Conservation (phyloP, 441 rosid genomes). For the Jatropha multifida region DNA sequence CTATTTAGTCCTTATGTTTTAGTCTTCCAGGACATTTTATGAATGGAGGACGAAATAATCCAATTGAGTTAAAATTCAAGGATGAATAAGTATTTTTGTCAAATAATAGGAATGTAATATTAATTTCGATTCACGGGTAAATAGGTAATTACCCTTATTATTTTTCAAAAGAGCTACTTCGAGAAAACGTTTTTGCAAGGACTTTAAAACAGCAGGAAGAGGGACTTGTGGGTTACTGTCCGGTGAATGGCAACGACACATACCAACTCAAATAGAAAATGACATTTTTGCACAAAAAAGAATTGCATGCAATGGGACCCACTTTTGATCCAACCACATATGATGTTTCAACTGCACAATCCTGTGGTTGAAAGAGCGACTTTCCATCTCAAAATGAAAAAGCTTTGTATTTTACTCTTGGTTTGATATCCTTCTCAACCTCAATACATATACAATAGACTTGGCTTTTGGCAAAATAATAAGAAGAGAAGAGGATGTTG, state of each 20-base stretch:
- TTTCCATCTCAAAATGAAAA: constrained; percentile 11
- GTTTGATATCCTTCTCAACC: neutral
- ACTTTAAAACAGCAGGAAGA: constrained; percentile 24
- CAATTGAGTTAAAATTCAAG: too few species aligned
- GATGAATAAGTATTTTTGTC: too few species aligned
- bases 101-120: too few species aligned
- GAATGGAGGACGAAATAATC: too few species aligned
- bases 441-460: too few species aligned
- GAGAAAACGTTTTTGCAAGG: constrained; percentile 21
- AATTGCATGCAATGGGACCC: constrained; percentile 29
- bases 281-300: constrained; percentile 27
- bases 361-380: constrained; percentile 24
- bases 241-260: constrained; percentile 60
- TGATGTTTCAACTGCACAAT: constrained; percentile 39
- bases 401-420: neutral
- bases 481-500: too few species aligned
- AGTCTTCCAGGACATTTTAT: too few species aligned
- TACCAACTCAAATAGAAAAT: constrained; percentile 59
- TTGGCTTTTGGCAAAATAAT: too few species aligned
- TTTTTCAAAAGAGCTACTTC: neutral
- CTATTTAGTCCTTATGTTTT: too few species aligned
- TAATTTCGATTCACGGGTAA: too few species aligned
- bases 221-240: constrained; percentile 40
- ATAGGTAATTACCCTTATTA: too few species aligned
- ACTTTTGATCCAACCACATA: constrained; percentile 28